A percentile compares a stretch with the other conserved stretches of the same genome.
Conservation (phyloP, 2,329 filamentous ascomycete genomes). For the Byssoonygena ceratinophila region DNA sequence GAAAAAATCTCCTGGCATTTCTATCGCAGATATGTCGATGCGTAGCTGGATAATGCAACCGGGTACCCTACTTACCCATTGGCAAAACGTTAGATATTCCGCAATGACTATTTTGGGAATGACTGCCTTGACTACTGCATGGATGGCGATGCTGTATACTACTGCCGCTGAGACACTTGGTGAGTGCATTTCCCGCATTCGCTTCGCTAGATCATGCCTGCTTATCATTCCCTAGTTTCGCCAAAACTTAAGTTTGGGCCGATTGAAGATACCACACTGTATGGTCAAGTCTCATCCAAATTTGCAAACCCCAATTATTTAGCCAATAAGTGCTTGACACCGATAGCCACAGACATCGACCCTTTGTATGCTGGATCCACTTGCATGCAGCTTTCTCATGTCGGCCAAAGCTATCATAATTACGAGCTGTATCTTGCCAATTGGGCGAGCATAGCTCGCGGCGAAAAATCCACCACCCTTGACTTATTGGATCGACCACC, state of each 20-base stretch:
- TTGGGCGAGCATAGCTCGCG: constrained; percentile 44
- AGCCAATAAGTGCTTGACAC: constrained; percentile 48
- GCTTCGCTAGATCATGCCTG: neutral
- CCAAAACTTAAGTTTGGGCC: constrained; percentile 56
- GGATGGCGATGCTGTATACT: constrained; percentile 62
- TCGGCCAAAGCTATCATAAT: constrained; percentile 59
- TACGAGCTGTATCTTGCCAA: constrained; percentile 50
- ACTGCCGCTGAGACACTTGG: constrained; percentile 62
- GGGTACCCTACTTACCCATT: constrained; percentile 61
- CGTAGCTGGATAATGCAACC: constrained; percentile 64
- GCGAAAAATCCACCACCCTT: constrained; percentile 34
- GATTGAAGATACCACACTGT: constrained; percentile 42
- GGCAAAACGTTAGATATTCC: constrained; percentile 53
- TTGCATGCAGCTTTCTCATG: constrained; percentile 55
- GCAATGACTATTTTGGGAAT: constrained; percentile 53
- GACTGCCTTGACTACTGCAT: constrained; percentile 53
- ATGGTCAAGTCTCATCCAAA: constrained; percentile 48
- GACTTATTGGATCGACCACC: constrained; percentile 44
- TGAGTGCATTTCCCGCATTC: constrained; percentile 18
- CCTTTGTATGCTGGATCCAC: constrained; percentile 37
- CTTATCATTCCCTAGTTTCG: constrained; percentile 42
- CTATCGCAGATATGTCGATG: constrained; percentile 68
- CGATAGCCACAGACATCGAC: constrained; percentile 42
- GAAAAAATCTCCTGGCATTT: constrained; percentile 53
- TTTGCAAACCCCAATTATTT: constrained; percentile 57